Conservation (phyloP, 176 grass and related monocot genomes). For the Carex cristatella region DNA sequence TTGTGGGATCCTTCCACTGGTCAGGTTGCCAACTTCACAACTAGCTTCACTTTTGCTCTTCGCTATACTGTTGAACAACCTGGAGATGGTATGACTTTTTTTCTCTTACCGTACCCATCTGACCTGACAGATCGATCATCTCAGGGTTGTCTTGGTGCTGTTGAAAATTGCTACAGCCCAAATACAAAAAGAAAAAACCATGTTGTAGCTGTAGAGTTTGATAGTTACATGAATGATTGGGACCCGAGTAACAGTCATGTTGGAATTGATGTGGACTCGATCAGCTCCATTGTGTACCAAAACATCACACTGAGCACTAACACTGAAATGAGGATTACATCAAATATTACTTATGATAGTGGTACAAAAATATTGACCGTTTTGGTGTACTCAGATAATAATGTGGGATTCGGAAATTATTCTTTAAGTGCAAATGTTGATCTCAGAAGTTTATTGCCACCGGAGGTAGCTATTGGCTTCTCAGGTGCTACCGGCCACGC, state of each 20-base stretch:
- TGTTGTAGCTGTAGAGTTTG: conserved; percentile 28
- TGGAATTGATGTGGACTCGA: conserved; percentile 22
- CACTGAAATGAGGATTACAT: conserved; percentile 2
- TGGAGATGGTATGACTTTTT: conserved; percentile 30
- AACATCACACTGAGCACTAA: background rate
- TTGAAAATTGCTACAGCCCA: background rate
- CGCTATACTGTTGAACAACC: background rate
- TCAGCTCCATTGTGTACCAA: conserved; percentile 4
- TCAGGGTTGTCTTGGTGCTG: conserved; percentile 24
- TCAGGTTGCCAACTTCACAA: conserved; percentile 24
- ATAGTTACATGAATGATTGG: conserved; percentile 11
- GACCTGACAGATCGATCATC: background rate
- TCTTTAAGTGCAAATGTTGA: conserved; percentile 9
- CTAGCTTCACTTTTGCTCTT: conserved; percentile 24
- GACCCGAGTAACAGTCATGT: background rate
- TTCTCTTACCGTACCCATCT: conserved; percentile 8
- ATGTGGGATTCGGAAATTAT: background rate
- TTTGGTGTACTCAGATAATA: background rate
- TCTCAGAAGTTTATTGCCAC: background rate
- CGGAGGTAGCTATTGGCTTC: too few species aligned
- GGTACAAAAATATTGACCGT: conserved; percentile 7
- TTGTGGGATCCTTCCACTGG: conserved; percentile 17
- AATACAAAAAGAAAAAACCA: background rate
- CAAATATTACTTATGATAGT: background rate
- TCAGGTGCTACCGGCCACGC: too few species aligned